phyloP scores from a whole-genome alignment of 805 yeast genomes.

The Ogataea thermomethanolica region DNA sequence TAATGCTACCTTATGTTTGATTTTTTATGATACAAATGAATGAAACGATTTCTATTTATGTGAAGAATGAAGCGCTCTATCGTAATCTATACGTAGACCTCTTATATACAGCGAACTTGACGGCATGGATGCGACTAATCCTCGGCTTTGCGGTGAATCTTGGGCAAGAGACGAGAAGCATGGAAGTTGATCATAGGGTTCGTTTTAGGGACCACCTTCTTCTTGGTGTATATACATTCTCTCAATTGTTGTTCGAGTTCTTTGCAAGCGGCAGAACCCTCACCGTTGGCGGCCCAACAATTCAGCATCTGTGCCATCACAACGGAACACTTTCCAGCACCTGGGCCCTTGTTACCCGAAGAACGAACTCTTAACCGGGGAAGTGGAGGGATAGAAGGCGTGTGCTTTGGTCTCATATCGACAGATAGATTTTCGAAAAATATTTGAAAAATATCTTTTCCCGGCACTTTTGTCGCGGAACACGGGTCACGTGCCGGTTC shows the following conservation, averaged over 20 bases:
- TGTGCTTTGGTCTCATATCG: conserved; percentile 22
- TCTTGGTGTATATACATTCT: conserved; percentile 58
- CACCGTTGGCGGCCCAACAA: conserved; percentile 97
- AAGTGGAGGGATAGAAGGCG: conserved; percentile 56
- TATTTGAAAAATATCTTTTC: conserved; percentile 2
- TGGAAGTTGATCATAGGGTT: conserved; percentile 51
- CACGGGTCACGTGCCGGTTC: background rate
- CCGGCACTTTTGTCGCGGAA: background rate
- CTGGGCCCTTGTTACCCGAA: conserved; percentile 42
- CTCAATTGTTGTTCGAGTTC: conserved; percentile 67
- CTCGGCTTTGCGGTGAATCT: conserved; percentile 40
- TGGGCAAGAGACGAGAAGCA: conserved; percentile 53
- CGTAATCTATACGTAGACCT: conserved; percentile 1
- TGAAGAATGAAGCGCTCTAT: background rate
- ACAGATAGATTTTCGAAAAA: background rate
- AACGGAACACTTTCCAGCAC: conserved; percentile 69
- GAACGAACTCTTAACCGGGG: conserved; percentile 72
- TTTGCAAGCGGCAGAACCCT: conserved; percentile 66
- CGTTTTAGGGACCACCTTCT: conserved; percentile 34
- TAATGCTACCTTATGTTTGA: background rate
- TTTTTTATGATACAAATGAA: background rate
- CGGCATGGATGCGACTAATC: conserved; percentile 3
- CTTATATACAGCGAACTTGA: conserved; percentile 13
- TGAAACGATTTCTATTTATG: background rate
- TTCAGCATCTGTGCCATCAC: conserved; percentile 80